Conservation (phyloP, 1,139 yeast species). For the Yamadazyma mexicana region DNA sequence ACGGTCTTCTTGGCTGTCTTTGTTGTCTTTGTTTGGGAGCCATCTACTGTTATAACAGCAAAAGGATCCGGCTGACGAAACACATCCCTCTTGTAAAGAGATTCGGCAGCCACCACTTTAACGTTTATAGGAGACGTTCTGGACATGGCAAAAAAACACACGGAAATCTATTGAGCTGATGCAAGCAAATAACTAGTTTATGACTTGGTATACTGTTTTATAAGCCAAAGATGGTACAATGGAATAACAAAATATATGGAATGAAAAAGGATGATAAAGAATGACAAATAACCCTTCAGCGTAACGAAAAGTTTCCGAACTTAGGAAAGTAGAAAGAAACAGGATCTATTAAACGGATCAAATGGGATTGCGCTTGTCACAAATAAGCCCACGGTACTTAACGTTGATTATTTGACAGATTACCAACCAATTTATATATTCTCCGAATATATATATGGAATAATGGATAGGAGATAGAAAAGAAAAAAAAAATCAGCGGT, state of each 20-base stretch:
- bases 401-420: background rate
- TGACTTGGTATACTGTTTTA: no score
- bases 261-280: no score
- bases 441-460: no score
- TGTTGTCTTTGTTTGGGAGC: conserved; percentile 93
- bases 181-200: no score
- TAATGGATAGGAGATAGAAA: background rate
- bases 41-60: conserved; percentile 95
- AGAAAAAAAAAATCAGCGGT: background rate
- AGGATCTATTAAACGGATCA: no score
- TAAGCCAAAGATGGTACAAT: background rate
- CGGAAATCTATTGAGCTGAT: background rate
- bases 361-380: no score
- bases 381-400: no score
- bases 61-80: conserved; percentile 97
- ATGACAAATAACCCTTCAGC: no score
- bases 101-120: conserved; percentile 93
- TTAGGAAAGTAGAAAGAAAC: no score
- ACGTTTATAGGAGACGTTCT: conserved; percentile 51
- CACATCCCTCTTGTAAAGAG: conserved; percentile 91
- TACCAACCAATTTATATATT: background rate
- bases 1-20: conserved; percentile 90
- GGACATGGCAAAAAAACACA: conserved; percentile 3
- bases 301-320: no score
- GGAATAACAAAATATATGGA: background rate